Conservation (phyloP, 2,329 filamentous ascomycete genomes). For the Fusarium bactridioides region DNA sequence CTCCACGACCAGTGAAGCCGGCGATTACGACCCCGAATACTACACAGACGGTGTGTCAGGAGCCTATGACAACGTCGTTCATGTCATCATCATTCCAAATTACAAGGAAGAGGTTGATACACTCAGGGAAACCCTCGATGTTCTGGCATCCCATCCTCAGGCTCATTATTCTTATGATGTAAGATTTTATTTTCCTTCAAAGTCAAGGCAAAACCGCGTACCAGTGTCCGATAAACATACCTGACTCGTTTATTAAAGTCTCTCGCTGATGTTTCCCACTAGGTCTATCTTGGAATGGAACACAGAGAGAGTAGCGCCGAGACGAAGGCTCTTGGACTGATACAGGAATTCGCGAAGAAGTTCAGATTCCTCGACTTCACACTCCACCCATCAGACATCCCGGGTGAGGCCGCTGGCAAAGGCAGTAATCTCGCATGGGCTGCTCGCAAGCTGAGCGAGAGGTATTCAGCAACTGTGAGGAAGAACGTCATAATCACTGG, state of each 20-base stretch:
- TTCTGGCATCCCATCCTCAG: slow-evolving; percentile 71
- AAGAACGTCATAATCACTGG: slow-evolving; percentile 74
- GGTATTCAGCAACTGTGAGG: slow-evolving; percentile 60
- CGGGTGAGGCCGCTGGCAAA: slow-evolving; percentile 75
- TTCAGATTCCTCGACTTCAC: slow-evolving; percentile 74
- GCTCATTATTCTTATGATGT: slow-evolving; percentile 74
- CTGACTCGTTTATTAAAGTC: background rate
- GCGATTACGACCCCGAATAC: slow-evolving; percentile 58
- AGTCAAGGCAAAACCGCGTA: no score
- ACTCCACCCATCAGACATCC: slow-evolving; percentile 70
- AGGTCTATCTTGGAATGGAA: slow-evolving; percentile 80
- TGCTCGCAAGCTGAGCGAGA: slow-evolving; percentile 69
- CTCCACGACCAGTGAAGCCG: slow-evolving; percentile 59
- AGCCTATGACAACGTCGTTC: slow-evolving; percentile 59
- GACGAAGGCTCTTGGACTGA: slow-evolving; percentile 67
- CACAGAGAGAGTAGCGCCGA: slow-evolving; percentile 68
- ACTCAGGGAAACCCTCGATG: slow-evolving; percentile 72
- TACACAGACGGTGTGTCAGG: slow-evolving; percentile 55
- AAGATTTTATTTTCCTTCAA: slow-evolving; percentile 49
- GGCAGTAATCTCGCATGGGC: slow-evolving; percentile 79
- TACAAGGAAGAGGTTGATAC: slow-evolving; percentile 78
- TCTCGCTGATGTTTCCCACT: slow-evolving; percentile 3
- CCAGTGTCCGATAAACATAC: background rate
- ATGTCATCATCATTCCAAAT: slow-evolving; percentile 75
- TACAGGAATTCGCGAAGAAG: slow-evolving; percentile 68